Conservation (phyloP, 129 eudicot species). For the Flaveria trinervia region DNA sequence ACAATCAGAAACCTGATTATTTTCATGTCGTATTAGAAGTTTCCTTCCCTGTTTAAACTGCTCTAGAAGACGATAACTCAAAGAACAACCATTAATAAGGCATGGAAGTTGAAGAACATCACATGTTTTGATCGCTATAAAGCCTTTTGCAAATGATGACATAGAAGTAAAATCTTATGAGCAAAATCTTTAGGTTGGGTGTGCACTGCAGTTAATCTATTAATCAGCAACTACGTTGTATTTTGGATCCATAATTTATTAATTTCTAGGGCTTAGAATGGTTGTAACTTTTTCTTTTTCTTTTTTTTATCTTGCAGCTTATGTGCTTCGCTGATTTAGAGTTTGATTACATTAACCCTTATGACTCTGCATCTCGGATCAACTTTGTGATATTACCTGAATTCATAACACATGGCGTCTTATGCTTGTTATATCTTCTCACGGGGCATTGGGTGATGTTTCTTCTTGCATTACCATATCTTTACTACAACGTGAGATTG, state of each 20-base stretch:
- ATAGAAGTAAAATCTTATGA: not conserved
- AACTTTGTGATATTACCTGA: conserved; percentile 83
- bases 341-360: conserved; percentile 96
- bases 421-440: conserved; percentile 71
- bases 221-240: not conserved
- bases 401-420: conserved; percentile 72
- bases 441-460: conserved; percentile 98
- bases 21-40: no score
- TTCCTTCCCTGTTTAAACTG: no score
- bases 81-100: not conserved
- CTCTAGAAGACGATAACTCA: not conserved
- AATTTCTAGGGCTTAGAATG: not conserved
- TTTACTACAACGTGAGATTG: conserved; percentile 86
- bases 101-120: not conserved
- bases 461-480: conserved; percentile 74
- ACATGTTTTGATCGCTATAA: not conserved
- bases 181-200: not conserved
- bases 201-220: not conserved
- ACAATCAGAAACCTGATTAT: not conserved
- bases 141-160: not conserved
- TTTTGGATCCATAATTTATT: not conserved
- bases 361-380: conserved; percentile 89
- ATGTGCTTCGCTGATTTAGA: conserved; percentile 99
- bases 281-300: not conserved
- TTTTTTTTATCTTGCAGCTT: conserved; percentile 56